phyloP scores from a whole-genome alignment of 1,284 basidiomycete genomes.

The Ustilago bromivora region DNA sequence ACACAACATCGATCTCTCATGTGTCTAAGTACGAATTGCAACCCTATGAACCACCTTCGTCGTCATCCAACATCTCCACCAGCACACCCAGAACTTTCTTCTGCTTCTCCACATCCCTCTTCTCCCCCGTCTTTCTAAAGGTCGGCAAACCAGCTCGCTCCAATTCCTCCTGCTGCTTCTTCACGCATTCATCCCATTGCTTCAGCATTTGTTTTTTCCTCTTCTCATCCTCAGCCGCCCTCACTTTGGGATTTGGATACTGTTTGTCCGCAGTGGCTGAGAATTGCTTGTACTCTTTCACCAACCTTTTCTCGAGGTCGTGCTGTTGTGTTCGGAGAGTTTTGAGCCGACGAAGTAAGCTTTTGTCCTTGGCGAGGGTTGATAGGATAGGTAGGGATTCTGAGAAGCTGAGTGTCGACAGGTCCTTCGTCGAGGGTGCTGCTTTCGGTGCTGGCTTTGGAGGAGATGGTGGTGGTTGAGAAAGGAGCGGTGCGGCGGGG shows the following conservation, averaged over 20 bases:
- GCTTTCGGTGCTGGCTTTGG: slow-evolving; percentile 3
- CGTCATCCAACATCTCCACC: slow-evolving; percentile 41
- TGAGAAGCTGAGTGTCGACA: slow-evolving; percentile 28
- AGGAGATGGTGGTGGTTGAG: slow-evolving; percentile 3
- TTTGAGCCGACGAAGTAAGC: slow-evolving; percentile 19
- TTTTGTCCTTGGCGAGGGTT: slow-evolving; percentile 20
- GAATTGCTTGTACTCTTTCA: slow-evolving; percentile 25
- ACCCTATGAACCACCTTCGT: background rate
- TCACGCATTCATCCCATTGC: slow-evolving; percentile 30
- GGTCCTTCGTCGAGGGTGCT: slow-evolving; percentile 11
- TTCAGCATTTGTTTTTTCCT: slow-evolving; percentile 9
- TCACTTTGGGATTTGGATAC: slow-evolving; percentile 21
- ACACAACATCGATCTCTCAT: background rate
- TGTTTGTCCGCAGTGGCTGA: slow-evolving; percentile 26
- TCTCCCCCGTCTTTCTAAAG: slow-evolving; percentile 8
- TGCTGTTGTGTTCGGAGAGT: slow-evolving; percentile 22
- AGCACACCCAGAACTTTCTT: slow-evolving; percentile 29
- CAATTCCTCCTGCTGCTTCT: slow-evolving; percentile 30
- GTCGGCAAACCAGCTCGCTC: slow-evolving; percentile 20
- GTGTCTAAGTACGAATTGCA: no score
- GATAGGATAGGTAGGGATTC: slow-evolving; percentile 38
- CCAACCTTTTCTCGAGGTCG: slow-evolving; percentile 31
- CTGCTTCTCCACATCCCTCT: slow-evolving; percentile 24
- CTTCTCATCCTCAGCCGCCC: slow-evolving; percentile 23
- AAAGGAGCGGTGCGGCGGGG: slow-evolving; percentile 12